A percentile compares a stretch with the other conserved stretches of the same genome.
phyloP scores from a whole-genome alignment of 2,329 filamentous ascomycete genomes.

The Botrytis hyacinthi region DNA sequence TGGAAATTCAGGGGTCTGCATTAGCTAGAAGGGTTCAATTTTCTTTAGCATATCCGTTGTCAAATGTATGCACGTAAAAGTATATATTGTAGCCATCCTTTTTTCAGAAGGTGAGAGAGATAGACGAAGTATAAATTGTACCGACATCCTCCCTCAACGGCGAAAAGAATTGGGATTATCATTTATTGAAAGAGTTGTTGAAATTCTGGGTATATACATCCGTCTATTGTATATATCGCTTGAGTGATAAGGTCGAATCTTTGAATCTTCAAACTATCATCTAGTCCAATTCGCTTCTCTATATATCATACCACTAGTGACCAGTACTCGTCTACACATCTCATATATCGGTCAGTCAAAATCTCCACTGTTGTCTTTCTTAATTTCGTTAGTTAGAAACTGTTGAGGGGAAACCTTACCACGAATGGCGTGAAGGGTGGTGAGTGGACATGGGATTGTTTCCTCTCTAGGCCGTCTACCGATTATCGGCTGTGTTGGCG shows the following conservation, averaged over 20 bases:
- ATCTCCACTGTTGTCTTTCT: background rate
- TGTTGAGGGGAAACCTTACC: background rate
- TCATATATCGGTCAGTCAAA: background rate
- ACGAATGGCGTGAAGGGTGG: conserved; percentile 6
- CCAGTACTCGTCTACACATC: too few species aligned
- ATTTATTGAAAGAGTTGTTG: background rate
- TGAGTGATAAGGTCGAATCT: background rate
- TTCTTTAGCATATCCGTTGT: background rate
- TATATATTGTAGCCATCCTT: background rate
- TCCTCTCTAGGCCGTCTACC: conserved; percentile 12
- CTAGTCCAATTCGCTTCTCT: background rate
- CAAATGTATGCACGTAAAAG: background rate
- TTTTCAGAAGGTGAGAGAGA: background rate
- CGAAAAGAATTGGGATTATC: background rate
- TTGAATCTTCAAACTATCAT: background rate
- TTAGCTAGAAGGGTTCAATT: background rate
- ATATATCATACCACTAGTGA: background rate
- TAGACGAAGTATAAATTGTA: background rate
- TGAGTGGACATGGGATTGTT: conserved; percentile 1
- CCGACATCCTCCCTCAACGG: too few species aligned
- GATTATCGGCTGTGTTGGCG: conserved; percentile 17
- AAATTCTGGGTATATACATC: background rate
- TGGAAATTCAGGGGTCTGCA: conserved; percentile 3
- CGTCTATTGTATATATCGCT: background rate
- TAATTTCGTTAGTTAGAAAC: background rate